Evolutionary conservation across 352 stramenopile species (phyloP).

Genomic region (Elongisporangium prolatum): DNA sequence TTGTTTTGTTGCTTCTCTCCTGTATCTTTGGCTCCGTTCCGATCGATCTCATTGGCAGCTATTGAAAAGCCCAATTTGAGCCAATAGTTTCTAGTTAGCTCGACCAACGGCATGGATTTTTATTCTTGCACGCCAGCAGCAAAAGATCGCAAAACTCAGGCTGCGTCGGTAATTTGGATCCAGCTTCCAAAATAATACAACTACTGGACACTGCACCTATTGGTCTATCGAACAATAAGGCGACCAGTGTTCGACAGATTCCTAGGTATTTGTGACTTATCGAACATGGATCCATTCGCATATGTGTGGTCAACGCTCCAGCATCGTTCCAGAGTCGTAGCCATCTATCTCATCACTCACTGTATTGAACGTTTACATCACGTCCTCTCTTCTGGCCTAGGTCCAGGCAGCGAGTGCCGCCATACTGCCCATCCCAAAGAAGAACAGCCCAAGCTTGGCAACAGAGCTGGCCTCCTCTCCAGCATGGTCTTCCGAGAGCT

Average conservation of each 20-base stretch:
- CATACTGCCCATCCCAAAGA: constrained; percentile 40
- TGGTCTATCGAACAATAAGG: neutral
- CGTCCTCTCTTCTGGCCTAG: constrained; percentile 8
- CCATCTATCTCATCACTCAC: neutral
- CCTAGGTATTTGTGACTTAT: neutral
- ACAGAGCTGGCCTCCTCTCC: constrained; percentile 25
- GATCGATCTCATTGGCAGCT: neutral
- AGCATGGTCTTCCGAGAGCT: constrained; percentile 52
- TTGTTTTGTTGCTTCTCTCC: neutral
- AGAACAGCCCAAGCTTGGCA: constrained; percentile 56
- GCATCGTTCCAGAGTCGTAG: neutral
- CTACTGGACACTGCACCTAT: too few relatives aligned
- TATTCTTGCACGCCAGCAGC: neutral
- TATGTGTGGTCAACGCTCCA: neutral
- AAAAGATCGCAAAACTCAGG: neutral
- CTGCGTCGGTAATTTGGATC: neutral
- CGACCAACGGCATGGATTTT: neutral
- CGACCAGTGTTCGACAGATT: neutral
- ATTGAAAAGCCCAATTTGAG: neutral
- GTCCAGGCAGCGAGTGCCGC: constrained; percentile 41
- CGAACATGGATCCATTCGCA: neutral
- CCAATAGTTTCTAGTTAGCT: neutral
- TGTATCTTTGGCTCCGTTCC: neutral
- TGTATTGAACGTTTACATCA: neutral
- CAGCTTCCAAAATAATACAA: too few relatives aligned